Percentiles rank a stretch among this genome's conserved stretches.
Conservation (phyloP, 345 rosid species). For the Aegle marmelos region DNA sequence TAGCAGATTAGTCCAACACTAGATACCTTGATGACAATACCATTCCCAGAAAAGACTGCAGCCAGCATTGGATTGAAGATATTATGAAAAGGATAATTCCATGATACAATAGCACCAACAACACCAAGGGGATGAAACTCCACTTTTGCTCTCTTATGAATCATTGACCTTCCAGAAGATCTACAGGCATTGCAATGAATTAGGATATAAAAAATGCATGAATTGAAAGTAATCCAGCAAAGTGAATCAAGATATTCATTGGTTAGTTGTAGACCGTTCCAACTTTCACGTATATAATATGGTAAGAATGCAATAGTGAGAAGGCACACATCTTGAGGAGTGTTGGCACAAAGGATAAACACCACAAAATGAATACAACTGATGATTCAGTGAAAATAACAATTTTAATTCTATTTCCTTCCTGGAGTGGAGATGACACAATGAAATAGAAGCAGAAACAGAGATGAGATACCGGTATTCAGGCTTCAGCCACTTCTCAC, state of each 20-base stretch:
- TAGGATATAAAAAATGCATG: not conserved
- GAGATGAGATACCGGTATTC: conserved; percentile 58
- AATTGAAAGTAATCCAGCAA: not conserved
- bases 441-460: conserved; percentile 6
- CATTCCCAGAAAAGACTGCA: conserved; percentile 92
- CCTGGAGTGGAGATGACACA: not conserved
- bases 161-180: conserved; percentile 95
- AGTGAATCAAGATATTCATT: not conserved
- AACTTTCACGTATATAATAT: not conserved
- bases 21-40: conserved; percentile 85
- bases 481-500: conserved; percentile 95
- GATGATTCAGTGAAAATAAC: not conserved
- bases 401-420: not conserved
- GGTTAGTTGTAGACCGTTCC: not conserved
- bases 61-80: conserved; percentile 98
- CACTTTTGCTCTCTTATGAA: conserved; percentile 85
- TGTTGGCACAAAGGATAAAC: conserved; percentile 3
- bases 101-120: conserved; percentile 94
- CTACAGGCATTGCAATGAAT: conserved; percentile 34
- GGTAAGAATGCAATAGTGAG: not conserved
- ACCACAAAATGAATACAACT: not conserved
- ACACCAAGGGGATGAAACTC: conserved; percentile 96
- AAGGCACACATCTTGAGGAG: conserved; percentile 4
- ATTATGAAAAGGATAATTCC: conserved; percentile 99
- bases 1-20: not conserved